These are phyloP conservation scores for Pyrenochaeta sp. DNA, from an alignment of 2,329 filamentous ascomycete species.

Conservation along the genomic window DNA sequence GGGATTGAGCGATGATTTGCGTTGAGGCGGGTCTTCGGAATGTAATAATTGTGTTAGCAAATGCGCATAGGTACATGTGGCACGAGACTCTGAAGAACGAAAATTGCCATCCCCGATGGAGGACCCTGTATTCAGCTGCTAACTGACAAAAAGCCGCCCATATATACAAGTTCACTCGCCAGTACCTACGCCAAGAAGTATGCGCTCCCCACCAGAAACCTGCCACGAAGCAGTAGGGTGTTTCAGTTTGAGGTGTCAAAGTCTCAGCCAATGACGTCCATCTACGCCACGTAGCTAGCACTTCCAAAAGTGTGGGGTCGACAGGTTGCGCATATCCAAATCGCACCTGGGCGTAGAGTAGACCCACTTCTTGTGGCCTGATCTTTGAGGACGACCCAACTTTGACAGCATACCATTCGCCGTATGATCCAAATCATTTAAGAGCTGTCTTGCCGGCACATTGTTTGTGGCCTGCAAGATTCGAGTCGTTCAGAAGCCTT, in stretches of 20 bases:
- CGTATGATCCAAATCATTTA: not conserved
- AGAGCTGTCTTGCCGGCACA: not conserved
- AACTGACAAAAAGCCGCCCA: conserved; percentile 6
- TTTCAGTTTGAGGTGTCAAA: not conserved
- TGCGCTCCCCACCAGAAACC: not conserved
- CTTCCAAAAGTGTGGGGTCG: not conserved
- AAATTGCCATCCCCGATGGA: not conserved
- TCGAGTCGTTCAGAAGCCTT: conserved; percentile 35
- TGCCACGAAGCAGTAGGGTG: not conserved
- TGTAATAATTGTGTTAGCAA: too few species aligned
- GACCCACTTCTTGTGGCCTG: not conserved
- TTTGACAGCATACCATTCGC: not conserved
- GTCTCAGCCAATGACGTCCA: not conserved
- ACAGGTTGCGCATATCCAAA: not conserved
- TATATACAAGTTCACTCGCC: conserved; percentile 11
- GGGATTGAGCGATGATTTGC: conserved; percentile 16
- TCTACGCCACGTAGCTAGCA: not conserved
- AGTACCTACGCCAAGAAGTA: not conserved
- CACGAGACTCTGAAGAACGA: not conserved
- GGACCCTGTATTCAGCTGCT: not conserved
- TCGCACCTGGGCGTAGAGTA: not conserved
- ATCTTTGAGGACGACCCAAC: not conserved
- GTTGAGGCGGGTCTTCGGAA: not conserved
- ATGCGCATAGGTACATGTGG: too few species aligned
- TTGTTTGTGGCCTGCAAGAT: not conserved